Percentiles rank a stretch among this genome's conserved stretches.
Evolutionary conservation across 345 rosid species (phyloP).

Genomic region (Pugionium dolabratum): DNA sequence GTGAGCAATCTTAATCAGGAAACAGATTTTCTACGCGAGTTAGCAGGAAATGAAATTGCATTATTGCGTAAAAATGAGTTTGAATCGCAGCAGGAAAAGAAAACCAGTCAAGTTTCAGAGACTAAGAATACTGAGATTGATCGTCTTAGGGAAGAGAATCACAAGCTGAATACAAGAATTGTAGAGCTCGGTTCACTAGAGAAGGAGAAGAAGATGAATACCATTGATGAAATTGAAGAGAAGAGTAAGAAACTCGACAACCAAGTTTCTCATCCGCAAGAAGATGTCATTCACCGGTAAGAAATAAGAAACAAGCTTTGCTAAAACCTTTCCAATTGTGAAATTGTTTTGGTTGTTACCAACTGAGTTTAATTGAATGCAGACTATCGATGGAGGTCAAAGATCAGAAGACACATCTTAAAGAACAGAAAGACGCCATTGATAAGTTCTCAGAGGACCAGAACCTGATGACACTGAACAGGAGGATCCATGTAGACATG

Average conservation of each 20-base stretch:
- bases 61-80: no score
- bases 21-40: slow-evolving; percentile 37
- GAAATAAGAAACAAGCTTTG: background rate
- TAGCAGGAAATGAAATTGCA: slow-evolving; percentile 42
- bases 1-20: slow-evolving; percentile 46
- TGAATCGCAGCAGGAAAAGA: no score
- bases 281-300: slow-evolving; percentile 29
- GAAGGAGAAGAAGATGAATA: no score
- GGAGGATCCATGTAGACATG: background rate
- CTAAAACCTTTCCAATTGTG: background rate
- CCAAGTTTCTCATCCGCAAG: slow-evolving; percentile 18
- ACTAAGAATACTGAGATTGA: no score
- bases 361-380: background rate
- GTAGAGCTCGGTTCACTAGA: no score
- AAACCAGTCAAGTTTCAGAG: no score
- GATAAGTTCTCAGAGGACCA: slow-evolving; percentile 43
- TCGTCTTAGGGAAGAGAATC: no score
- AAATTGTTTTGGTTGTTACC: background rate
- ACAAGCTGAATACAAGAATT: no score
- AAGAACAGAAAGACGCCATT: slow-evolving; percentile 38
- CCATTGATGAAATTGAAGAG: no score
- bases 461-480: background rate
- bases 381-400: slow-evolving; percentile 38
- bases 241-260: no score
- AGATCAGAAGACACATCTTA: slow-evolving; percentile 41